A percentile compares a stretch with the other conserved stretches of the same genome.
Evolutionary conservation across 257 asterid genomes (phyloP).

Genomic region (Cinchona pubescens): DNA sequence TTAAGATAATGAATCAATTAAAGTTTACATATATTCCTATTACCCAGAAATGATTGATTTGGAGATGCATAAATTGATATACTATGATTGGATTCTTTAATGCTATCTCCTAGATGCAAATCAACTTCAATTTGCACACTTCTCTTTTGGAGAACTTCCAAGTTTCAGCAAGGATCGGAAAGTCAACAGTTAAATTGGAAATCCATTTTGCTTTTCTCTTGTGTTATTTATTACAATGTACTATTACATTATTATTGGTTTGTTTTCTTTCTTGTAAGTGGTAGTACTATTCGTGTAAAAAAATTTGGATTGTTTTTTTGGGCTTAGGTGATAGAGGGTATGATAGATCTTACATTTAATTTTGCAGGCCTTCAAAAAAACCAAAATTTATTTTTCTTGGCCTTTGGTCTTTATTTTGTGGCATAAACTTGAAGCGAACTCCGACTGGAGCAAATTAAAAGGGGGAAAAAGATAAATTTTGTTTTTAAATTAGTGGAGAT

Average conservation of each 20-base stretch:
- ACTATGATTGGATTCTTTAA: not conserved
- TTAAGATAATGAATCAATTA: conserved; percentile 9
- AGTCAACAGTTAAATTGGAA: not conserved
- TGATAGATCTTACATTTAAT: not conserved
- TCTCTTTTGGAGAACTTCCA: not conserved
- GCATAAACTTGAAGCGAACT: not conserved
- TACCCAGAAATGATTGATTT: not conserved
- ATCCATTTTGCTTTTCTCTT: not conserved
- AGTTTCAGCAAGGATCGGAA: not conserved
- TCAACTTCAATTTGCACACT: not conserved
- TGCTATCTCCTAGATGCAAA: not conserved
- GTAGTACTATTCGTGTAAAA: not conserved
- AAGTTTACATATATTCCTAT: no score
- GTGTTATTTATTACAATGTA: not conserved
- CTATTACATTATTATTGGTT: not conserved
- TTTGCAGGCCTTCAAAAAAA: not conserved
- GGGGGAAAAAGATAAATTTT: not conserved
- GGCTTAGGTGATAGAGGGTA: not conserved
- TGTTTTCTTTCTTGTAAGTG: not conserved
- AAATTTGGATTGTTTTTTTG: not conserved
- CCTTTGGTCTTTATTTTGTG: not conserved
- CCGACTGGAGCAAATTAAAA: not conserved
- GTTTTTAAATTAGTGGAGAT: not conserved
- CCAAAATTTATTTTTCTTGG: not conserved
- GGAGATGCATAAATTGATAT: not conserved